Percentiles rank a stretch among this genome's conserved stretches.
Conservation (phyloP, 73 alveolate genomes). For the Vitrella brassicaformis region DNA sequence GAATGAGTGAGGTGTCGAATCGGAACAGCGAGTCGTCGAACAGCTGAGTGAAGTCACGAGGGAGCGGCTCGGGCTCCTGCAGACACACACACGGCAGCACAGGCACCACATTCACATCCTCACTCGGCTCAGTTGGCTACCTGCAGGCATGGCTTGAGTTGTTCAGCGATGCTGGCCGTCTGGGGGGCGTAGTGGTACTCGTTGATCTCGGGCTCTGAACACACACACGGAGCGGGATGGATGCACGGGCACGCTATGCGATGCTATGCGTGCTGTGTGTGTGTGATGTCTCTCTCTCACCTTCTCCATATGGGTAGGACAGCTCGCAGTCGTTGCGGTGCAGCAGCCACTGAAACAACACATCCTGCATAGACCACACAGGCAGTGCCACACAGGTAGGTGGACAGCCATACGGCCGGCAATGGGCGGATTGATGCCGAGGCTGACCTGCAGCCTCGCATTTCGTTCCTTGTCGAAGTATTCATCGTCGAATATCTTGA, state of each 20-base stretch:
- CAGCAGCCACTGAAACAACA: conserved; percentile 64
- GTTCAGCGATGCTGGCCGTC: conserved; percentile 81
- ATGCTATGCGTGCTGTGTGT: too few species aligned
- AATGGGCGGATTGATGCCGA: too few species aligned
- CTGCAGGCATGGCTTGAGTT: conserved; percentile 74
- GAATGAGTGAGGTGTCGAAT: conserved; percentile 78
- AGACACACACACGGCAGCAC: not conserved
- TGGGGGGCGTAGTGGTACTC: conserved; percentile 91
- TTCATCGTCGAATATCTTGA: conserved; percentile 42
- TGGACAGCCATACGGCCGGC: too few species aligned
- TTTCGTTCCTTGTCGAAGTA: conserved; percentile 48
- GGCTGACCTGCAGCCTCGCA: conserved; percentile 54
- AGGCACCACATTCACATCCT: not conserved
- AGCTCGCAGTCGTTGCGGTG: conserved; percentile 52
- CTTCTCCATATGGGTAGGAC: conserved; percentile 44
- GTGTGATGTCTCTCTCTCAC: too few species aligned
- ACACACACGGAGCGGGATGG: not conserved
- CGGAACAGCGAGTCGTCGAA: conserved; percentile 42
- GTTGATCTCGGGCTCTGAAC: conserved; percentile 38
- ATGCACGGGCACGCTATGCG: too few species aligned
- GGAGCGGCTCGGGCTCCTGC: conserved; percentile 13
- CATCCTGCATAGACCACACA: too few species aligned
- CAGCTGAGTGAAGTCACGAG: conserved; percentile 32
- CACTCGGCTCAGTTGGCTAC: conserved; percentile 7
- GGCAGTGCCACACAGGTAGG: too few species aligned